Evolutionary conservation across 1,139 yeast genomes (phyloP), one percentile per base, ranked within the genome.

Genomic region (Hyphopichia khmerensis): DNA sequence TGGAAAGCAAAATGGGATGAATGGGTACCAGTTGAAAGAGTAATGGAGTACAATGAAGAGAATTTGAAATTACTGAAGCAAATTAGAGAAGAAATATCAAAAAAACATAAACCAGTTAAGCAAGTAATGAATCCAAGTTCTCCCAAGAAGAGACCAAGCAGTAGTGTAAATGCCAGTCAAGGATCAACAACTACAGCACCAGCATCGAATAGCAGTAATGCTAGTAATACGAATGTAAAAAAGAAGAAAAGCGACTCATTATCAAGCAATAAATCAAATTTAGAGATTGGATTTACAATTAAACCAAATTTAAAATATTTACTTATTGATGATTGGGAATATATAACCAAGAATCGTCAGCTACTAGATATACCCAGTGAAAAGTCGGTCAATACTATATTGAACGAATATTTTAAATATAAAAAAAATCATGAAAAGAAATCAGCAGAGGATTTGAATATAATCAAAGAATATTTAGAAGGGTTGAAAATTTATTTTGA

Each of bases 1-100:
- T 93, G 99, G 99, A 93, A 90, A 56, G 66, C 84, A 17, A 84
- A 91, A 48, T 91, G 97, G 97, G 98, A 93, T 60, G 99, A 93
- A 61, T 93, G 99, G 99, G 95, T 93, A 1, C 77, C 80, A 1
- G 64, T 66, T 9, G 84, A 80, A 40, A 69, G 98, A 34, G 77
- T 91, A 10, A 67, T 88, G 57, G 84, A 80, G 49, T 73, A 75
- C 57, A 87, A 77, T 40, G 85, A 82, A 35, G 95, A 84, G 50
- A 90, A 87, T 57, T 57, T 84, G 43, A 69, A 75, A 45, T 66
- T 80, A 41, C 89, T 86, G 58, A 77, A 80, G 50, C 84, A 82
- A 49, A 68, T 89, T 53, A 80, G 78, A 51, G 75, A 54, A 62
- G 66, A 48, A 62, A 72, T 46, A 30, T 50, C 37, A 48, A 43